Percentiles rank a stretch among this genome's conserved stretches.
These are phyloP conservation scores for Picea glauca DNA, from an alignment of 75 land plant species.

Conservation along the genomic window DNA sequence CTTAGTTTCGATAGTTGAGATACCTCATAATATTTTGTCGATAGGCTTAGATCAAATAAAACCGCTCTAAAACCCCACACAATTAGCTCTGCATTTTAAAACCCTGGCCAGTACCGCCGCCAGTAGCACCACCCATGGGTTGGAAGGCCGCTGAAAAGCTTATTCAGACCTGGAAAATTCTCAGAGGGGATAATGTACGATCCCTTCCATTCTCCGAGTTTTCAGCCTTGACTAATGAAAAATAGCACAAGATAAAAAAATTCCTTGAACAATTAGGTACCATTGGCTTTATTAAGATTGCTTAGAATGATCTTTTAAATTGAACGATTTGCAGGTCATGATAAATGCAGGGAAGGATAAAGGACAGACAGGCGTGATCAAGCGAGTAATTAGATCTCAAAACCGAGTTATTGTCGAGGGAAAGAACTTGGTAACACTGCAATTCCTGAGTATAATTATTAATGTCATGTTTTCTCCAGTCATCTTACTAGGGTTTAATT, in stretches of 20 bases:
- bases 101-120: too few relatives aligned
- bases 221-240: too few relatives aligned
- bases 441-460: too few relatives aligned
- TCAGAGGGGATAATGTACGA: slow-evolving; percentile 88
- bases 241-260: too few relatives aligned
- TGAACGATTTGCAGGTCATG: slow-evolving; percentile 66
- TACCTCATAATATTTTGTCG: too few relatives aligned
- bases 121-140: slow-evolving; percentile 52
- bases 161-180: slow-evolving; percentile 78
- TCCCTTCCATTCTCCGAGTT: neutral
- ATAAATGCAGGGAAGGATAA: slow-evolving; percentile 93
- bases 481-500: neutral
- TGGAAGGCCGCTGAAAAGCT: slow-evolving; percentile 96
- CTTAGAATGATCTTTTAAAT: neutral
- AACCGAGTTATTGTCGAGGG: slow-evolving; percentile 96
- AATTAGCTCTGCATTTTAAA: too few relatives aligned
- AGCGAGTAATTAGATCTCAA: slow-evolving; percentile 74
- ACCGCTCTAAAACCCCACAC: too few relatives aligned
- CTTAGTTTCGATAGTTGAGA: too few relatives aligned
- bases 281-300: too few relatives aligned
- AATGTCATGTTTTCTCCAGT: neutral
- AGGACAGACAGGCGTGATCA: slow-evolving; percentile 79
- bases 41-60: too few relatives aligned
- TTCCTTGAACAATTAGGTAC: too few relatives aligned
- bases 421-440: slow-evolving; percentile 70